These are phyloP conservation scores for Suillus fuscotomentosus DNA, from an alignment of 768 basidiomycete species.

Conservation along the genomic window DNA sequence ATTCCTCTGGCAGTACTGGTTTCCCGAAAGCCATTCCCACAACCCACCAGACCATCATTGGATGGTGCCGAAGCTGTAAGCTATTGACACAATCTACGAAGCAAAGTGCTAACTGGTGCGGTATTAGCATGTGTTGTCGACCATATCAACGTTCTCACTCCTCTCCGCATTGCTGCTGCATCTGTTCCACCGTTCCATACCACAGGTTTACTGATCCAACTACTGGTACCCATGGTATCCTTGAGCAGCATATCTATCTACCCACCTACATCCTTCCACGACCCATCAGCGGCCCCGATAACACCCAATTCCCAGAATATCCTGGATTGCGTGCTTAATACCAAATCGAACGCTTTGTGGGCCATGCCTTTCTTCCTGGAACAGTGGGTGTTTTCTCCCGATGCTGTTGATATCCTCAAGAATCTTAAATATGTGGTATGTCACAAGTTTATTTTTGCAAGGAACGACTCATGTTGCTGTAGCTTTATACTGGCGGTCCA, in stretches of 20 bases:
- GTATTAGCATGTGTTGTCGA: slow-evolving; percentile 5
- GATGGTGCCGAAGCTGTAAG: slow-evolving; percentile 38
- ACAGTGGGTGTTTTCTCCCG: slow-evolving; percentile 29
- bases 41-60: slow-evolving; percentile 30
- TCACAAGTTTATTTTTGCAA: no score
- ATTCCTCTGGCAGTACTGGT: slow-evolving; percentile 52
- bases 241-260: slow-evolving; percentile 22
- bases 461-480: neutral
- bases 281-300: slow-evolving; percentile 28
- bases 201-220: slow-evolving; percentile 14
- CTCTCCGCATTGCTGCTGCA: slow-evolving; percentile 22
- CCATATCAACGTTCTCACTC: slow-evolving; percentile 8
- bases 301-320: slow-evolving; percentile 40
- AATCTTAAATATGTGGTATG: slow-evolving; percentile 27
- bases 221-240: slow-evolving; percentile 19
- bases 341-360: slow-evolving; percentile 28
- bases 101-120: no score
- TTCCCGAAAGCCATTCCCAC: slow-evolving; percentile 45
- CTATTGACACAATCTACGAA: neutral
- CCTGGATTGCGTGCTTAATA: slow-evolving; percentile 31
- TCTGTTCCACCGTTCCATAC: slow-evolving; percentile 27
- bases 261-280: slow-evolving; percentile 21
- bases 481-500: slow-evolving; percentile 40
- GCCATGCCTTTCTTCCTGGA: slow-evolving; percentile 40
- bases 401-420: slow-evolving; percentile 23